Evolutionary conservation across 2,329 filamentous ascomycete species (phyloP).

Genomic region (Microsporum audouinii): DNA sequence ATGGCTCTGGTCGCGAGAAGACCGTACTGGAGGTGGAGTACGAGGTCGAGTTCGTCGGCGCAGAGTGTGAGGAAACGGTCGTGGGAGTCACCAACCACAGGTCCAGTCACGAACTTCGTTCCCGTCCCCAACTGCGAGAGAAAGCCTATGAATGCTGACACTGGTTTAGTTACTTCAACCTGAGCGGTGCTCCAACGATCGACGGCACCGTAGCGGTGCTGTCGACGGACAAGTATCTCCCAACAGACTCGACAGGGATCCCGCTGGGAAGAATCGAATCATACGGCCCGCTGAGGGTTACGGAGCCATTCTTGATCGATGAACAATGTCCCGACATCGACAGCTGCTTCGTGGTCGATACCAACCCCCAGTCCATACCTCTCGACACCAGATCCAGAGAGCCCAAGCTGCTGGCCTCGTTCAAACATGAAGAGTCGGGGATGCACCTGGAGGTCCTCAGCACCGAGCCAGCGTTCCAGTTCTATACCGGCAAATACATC

Average conservation of each 20-base stretch:
- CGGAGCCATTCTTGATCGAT: constrained; percentile 61
- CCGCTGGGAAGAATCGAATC: constrained; percentile 59
- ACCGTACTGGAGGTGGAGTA: constrained; percentile 77
- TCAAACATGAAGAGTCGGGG: constrained; percentile 60
- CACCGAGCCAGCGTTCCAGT: constrained; percentile 93
- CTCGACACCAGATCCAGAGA: constrained; percentile 55
- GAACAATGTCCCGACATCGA: constrained; percentile 64
- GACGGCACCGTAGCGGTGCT: constrained; percentile 51
- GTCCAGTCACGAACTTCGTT: constrained; percentile 34
- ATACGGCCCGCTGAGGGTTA: constrained; percentile 50
- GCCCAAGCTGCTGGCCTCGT: constrained; percentile 56
- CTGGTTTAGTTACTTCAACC: constrained; percentile 52
- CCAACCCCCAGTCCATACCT: constrained; percentile 47
- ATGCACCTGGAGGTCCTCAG: constrained; percentile 78
- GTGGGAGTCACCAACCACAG: constrained; percentile 95
- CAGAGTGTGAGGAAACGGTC: constrained; percentile 71
- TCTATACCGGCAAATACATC: constrained; percentile 84
- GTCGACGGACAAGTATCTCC: constrained; percentile 54
- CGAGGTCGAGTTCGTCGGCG: constrained; percentile 67
- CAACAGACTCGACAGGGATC: constrained; percentile 61
- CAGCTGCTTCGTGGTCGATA: constrained; percentile 75
- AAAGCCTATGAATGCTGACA: not conserved
- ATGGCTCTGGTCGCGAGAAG: constrained; percentile 43
- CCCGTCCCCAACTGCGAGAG: not conserved
- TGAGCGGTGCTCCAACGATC: constrained; percentile 47